Conservation (phyloP, 129 eudicot species). For the Sambucus nigra region DNA sequence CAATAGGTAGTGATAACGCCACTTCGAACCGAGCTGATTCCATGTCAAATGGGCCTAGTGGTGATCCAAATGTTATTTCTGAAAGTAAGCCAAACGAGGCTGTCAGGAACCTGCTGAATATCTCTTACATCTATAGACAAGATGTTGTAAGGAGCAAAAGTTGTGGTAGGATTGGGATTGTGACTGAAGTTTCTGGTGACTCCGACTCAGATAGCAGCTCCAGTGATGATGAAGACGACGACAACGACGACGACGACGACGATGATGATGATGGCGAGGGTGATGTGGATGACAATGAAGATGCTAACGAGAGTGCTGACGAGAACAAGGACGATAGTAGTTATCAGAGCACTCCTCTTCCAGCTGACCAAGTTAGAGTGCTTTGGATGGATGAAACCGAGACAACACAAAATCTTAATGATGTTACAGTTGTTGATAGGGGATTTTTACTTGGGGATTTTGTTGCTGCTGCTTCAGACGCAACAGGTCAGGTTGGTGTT, state of each 20-base stretch:
- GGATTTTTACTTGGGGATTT: constrained; percentile 86
- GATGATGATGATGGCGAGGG: constrained; percentile 28
- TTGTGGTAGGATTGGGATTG: constrained; percentile 56
- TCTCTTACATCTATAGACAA: constrained; percentile 55
- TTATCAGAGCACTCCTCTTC: constrained; percentile 34
- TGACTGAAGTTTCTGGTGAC: constrained; percentile 93
- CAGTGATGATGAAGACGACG: constrained; percentile 63
- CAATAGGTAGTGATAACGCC: constrained; percentile 9
- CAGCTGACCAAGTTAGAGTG: constrained; percentile 82
- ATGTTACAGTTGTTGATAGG: constrained; percentile 70
- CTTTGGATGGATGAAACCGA: constrained; percentile 88
- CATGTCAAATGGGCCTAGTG: neutral
- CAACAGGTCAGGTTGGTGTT: constrained; percentile 87
- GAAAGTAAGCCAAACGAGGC: constrained; percentile 25
- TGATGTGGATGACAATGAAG: constrained; percentile 24
- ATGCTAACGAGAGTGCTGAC: constrained; percentile 20
- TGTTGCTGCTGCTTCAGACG: constrained; percentile 79
- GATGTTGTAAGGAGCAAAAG: constrained; percentile 86
- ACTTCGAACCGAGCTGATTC: constrained; percentile 7
- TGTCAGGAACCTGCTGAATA: constrained; percentile 23
- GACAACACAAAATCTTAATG: constrained; percentile 49
- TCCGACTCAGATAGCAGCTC: constrained; percentile 81
- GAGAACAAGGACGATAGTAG: constrained; percentile 15
- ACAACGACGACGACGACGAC: constrained; percentile 27
- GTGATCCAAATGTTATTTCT: constrained; percentile 18